Conservation (phyloP, 2,329 filamentous ascomycete genomes). For the Botrytis aclada region DNA sequence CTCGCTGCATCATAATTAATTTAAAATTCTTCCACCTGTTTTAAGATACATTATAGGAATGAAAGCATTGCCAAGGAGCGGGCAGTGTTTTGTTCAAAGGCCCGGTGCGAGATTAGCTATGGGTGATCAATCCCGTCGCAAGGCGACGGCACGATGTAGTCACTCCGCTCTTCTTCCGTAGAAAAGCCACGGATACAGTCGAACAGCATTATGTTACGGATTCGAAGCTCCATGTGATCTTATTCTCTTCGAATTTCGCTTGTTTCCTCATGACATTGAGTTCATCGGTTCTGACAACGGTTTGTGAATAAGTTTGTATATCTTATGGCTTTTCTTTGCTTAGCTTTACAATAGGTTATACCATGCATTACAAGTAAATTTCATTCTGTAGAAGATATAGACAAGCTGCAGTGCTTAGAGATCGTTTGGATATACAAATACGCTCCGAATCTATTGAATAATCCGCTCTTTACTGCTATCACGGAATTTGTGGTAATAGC, state of each 20-base stretch:
- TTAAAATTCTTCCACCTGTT: neutral
- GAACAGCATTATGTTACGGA: neutral
- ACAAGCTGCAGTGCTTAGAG: no score
- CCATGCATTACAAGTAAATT: neutral
- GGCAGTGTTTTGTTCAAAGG: neutral
- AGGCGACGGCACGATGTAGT: neutral
- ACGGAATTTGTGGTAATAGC: no score
- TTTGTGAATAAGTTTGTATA: neutral
- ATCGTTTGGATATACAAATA: no score
- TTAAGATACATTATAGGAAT: fast-evolving
- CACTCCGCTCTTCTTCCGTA: neutral
- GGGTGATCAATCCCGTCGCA: neutral
- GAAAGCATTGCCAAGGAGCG: neutral
- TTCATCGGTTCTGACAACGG: neutral
- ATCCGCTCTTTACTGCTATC: no score
- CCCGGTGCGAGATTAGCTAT: neutral
- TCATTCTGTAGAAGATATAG: neutral
- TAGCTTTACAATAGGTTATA: neutral
- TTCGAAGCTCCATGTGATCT: neutral
- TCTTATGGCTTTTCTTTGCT: neutral
- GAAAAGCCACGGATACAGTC: fast-evolving
- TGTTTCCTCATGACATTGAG: neutral
- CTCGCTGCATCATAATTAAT: neutral
- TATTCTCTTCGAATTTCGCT: neutral
- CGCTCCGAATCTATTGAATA: no score